These are phyloP conservation scores for Aspergillus steynii DNA, from an alignment of 495 filamentous ascomycete genomes.

Conservation along the genomic window DNA sequence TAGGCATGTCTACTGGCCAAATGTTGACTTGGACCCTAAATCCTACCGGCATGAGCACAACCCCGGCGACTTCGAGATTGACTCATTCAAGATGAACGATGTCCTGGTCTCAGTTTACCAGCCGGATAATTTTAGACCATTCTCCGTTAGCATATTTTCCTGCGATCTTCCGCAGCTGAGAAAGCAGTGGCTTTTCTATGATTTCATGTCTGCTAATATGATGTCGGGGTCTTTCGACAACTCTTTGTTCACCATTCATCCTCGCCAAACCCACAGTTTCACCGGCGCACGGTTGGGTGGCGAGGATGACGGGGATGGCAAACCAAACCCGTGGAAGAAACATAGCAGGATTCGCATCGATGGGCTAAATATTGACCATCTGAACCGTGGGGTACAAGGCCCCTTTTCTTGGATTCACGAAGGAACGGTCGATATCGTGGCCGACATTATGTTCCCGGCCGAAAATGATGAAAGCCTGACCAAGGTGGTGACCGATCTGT, in stretches of 20 bases:
- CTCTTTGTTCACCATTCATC: slow-evolving; percentile 95
- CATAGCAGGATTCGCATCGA: slow-evolving; percentile 88
- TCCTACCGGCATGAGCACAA: slow-evolving; percentile 83
- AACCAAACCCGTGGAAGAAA: slow-evolving; percentile 78
- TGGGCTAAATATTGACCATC: slow-evolving; percentile 89
- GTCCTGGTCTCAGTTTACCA: slow-evolving; percentile 90
- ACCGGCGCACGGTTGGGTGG: slow-evolving; percentile 56
- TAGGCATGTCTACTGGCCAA: slow-evolving; percentile 71
- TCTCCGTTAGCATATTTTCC: slow-evolving; percentile 90
- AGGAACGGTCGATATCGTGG: slow-evolving; percentile 93
- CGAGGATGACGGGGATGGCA: slow-evolving; percentile 51
- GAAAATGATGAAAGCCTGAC: slow-evolving; percentile 84
- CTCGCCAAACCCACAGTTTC: slow-evolving; percentile 77
- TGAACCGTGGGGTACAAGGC: slow-evolving; percentile 90
- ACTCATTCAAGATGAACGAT: slow-evolving; percentile 94
- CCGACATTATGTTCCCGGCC: slow-evolving; percentile 88
- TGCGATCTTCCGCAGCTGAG: slow-evolving; percentile 90
- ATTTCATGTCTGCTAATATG: slow-evolving; percentile 91
- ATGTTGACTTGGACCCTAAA: slow-evolving; percentile 77
- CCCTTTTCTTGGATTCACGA: slow-evolving; percentile 98
- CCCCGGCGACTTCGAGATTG: slow-evolving; percentile 94
- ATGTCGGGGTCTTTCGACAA: slow-evolving; percentile 96
- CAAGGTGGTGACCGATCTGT: slow-evolving; percentile 91
- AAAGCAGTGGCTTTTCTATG: slow-evolving; percentile 97
- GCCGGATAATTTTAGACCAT: slow-evolving; percentile 85